Evolutionary conservation across 345 rosid species (phyloP), one percentile per base, ranked within the genome.

Genomic region (Barbarea vulgaris): DNA sequence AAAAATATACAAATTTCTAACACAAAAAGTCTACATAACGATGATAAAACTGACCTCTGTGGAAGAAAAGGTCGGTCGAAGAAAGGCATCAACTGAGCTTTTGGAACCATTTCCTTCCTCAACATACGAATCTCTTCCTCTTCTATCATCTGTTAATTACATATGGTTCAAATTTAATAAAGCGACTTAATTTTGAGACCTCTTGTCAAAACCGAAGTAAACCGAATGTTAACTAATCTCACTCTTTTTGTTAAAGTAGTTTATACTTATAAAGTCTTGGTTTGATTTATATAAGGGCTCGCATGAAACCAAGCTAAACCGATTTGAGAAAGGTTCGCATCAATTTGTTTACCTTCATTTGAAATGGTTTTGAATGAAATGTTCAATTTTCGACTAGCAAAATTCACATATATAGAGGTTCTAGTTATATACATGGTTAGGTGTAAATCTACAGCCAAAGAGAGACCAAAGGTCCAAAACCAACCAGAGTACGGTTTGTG

Each of bases 61-160:
- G 96, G 97, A 34, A 69, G 80, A 80, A 93, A 93, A 52, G 98
- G 96, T 59, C 87, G 84, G 37, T 87, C 93, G 37, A 93, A 87
- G 41, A 75, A 79, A 72, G 98, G 98, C 98, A 90, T 90, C 77
- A 93, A 72, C 25, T 89, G 95, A 50, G 91, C 95, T 85, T 87
- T 85, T 13, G 95, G 97, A 46, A 93, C 80, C 98, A 93, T 93
- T 78, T 90, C 91, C 31, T 89, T 93, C 62, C 98, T 86, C 64
- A 90, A 64, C 83, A 72, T 56, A 28, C 87, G 86, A 34, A 90
- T 28, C 84, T 87, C 97, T 79, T 93, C 89, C 31, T 93, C 88
- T 62, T 90, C 95, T 33, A 90, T 84, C 80, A 90, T 82, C 98
- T 93, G 81, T 33, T n/a, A n/a, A n/a, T n/a, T 62, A 25, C 31